phyloP scores from a whole-genome alignment of 148 eudicot species.

The Cornus florida region DNA sequence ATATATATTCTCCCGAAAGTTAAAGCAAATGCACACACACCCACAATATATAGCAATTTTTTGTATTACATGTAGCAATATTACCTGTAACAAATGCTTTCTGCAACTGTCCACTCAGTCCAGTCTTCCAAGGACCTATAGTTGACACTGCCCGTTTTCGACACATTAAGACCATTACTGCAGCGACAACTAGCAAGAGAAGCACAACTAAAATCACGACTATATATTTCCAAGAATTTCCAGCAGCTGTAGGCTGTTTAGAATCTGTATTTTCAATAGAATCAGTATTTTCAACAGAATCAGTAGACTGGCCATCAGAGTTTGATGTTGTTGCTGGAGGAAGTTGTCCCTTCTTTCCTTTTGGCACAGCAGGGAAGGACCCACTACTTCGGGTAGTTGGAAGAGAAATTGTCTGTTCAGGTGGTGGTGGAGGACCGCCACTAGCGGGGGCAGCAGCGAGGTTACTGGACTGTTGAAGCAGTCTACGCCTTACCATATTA shows the following conservation, averaged over 20 bases:
- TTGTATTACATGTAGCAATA: not conserved
- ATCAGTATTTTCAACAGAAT: not conserved
- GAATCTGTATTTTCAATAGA: not conserved
- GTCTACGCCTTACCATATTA: slow-evolving; percentile 43
- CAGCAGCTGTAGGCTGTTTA: slow-evolving; percentile 11
- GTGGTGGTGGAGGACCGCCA: slow-evolving; percentile 25
- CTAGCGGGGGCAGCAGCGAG: slow-evolving; percentile 55
- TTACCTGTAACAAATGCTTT: slow-evolving; percentile 93
- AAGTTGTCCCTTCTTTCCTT: slow-evolving; percentile 23
- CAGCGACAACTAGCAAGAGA: slow-evolving; percentile 41
- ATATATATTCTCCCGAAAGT: too few relatives aligned
- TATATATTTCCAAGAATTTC: slow-evolving; percentile 51
- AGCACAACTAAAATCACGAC: slow-evolving; percentile 37
- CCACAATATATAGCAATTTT: not conserved
- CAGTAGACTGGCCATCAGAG: slow-evolving; percentile 2
- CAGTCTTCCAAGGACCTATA: slow-evolving; percentile 88
- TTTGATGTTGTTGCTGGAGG: slow-evolving; percentile 5
- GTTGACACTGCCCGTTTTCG: slow-evolving; percentile 55
- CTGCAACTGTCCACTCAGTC: slow-evolving; percentile 95
- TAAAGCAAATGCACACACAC: too few relatives aligned
- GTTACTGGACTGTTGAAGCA: slow-evolving; percentile 71
- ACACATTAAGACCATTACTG: slow-evolving; percentile 33
- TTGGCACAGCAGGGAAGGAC: slow-evolving; percentile 66
- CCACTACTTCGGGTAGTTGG: slow-evolving; percentile 79
- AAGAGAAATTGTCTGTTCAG: slow-evolving; percentile 21